Base-by-base conservation (phyloP, 352 stramenopile species). In the Pythium plurisporium region DNA sequence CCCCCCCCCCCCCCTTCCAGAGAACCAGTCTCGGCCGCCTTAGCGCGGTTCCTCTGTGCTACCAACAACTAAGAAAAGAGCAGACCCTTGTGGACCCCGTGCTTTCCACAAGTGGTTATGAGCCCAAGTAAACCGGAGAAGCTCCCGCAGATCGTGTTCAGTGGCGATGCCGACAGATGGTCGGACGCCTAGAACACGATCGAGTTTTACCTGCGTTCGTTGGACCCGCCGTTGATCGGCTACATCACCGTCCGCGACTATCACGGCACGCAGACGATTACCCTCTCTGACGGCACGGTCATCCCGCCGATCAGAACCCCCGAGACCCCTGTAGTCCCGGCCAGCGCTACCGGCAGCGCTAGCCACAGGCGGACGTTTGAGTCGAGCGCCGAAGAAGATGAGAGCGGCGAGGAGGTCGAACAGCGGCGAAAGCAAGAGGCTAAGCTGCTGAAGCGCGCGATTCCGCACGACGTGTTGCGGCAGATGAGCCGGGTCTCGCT, bases 81-180 rank as follows among this genome's bases (percentile, higher is more conserved):
- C 33, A 38, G 33, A 38, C 33, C 33, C n/a, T 38, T 38, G 33
- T 15, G 33, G 33, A 15, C 33, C 7, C 33, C 33, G 31, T 37
- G 31, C 31, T 37, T n/a, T 37, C 17, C 43, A 15, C 43, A 48
- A 48, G 42, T 48, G 43, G 43, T 50, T 50, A 37, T 50, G 43
- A 50, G 43, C 43, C 43, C 43, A 50, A 50, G 14, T 25, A 37
- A 50, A 11, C 25, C 6, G 15, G 43, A 50, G 43, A 50, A 38
- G 43, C 43, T 23, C 43, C 43, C 25, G 26, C 25, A 50, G 25
- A 50, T 50, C 43, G 43, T 50, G 43, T 50, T 37, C 27, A 1
- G 26, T 14, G 43, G 41, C 38, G 38, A 47, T 19, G 2, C 41
- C 41, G 41, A 47, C 41, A 47, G 31, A 12, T 47, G 41, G 41